Evolutionary conservation across 306 rosid genomes (phyloP).

Genomic region (Vigna angularis): DNA sequence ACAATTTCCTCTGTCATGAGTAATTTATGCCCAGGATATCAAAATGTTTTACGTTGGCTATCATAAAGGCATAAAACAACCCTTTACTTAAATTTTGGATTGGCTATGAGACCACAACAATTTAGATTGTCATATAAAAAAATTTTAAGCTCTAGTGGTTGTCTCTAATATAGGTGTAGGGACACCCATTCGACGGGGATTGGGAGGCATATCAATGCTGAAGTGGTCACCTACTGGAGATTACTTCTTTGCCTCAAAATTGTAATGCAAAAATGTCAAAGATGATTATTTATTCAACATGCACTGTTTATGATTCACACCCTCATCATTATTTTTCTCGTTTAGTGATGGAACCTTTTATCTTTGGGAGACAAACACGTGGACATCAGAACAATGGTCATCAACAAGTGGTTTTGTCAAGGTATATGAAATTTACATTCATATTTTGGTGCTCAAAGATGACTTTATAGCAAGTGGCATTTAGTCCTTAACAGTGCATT

Average conservation of each 20-base stretch:
- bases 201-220: constrained; percentile 85
- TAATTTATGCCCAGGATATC: not conserved
- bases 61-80: no score
- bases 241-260: constrained; percentile 93
- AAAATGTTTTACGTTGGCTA: not conserved
- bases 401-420: constrained; percentile 86
- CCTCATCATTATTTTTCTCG: constrained; percentile 36
- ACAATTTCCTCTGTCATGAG: not conserved
- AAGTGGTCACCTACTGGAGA: constrained; percentile 99
- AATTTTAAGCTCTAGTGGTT: not conserved
- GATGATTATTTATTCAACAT: constrained; percentile 26
- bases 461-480: constrained; percentile 15
- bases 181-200: constrained; percentile 96
- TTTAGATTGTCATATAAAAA: constrained; percentile 13
- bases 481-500: not conserved
- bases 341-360: constrained; percentile 93
- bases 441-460: constrained; percentile 25
- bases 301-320: constrained; percentile 31
- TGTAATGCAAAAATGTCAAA: constrained; percentile 53
- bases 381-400: constrained; percentile 97
- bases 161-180: constrained; percentile 63
- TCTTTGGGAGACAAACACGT: constrained; percentile 97
- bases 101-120: not conserved
- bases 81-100: not conserved
- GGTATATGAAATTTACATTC: constrained; percentile 57